phyloP scores from a whole-genome alignment of 2,329 filamentous ascomycete genomes.

The Trichoderma sp. region DNA sequence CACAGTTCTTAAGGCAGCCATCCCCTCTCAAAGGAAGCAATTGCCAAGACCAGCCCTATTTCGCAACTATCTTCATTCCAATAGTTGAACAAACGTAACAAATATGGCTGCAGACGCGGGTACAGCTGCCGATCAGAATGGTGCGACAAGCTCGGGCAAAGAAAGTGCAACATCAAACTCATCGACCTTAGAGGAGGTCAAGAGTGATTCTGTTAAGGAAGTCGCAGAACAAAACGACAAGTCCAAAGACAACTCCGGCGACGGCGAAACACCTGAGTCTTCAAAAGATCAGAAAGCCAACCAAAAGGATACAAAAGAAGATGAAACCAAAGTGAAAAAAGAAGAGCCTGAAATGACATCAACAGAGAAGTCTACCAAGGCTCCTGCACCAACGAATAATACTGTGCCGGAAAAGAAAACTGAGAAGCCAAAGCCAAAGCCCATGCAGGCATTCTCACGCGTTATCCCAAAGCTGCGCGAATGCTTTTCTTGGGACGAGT shows the following conservation, averaged over 20 bases:
- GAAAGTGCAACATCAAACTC: not conserved
- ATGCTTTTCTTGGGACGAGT: constrained; percentile 3
- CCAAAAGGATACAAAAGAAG: not conserved
- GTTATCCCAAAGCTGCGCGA: constrained; percentile 1
- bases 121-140: not conserved
- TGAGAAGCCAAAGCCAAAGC: constrained; percentile 14
- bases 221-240: not conserved
- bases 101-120: constrained; percentile 10
- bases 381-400: not conserved
- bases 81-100: not conserved
- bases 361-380: not conserved
- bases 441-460: constrained; percentile 13
- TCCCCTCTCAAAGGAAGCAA: not conserved
- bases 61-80: not conserved
- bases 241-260: not conserved
- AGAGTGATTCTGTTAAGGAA: not conserved
- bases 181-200: not conserved
- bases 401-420: not conserved
- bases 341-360: not conserved
- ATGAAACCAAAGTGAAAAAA: not conserved
- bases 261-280: not conserved
- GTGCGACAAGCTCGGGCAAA: not conserved
- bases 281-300: not conserved
- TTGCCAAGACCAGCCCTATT: not conserved
- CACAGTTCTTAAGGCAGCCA: not conserved